Conservation (phyloP, 208 protist genomes). For the Trypanosoma caninum region DNA sequence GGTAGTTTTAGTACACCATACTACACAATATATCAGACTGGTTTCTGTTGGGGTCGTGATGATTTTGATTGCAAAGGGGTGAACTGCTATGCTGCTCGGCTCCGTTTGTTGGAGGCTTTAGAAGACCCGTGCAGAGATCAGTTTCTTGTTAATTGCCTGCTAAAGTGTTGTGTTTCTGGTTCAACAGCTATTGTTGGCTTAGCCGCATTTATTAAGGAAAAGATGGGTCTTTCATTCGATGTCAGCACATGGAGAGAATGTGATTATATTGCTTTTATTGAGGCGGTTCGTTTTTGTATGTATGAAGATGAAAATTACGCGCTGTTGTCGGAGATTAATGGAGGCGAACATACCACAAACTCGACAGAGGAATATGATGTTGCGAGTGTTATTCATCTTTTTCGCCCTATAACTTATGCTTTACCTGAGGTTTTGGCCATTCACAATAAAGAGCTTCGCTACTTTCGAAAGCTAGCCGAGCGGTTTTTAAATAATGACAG, state of each 20-base stretch:
- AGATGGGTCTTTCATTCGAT: constrained; percentile 2
- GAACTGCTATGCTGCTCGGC: background rate
- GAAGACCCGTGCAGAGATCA: background rate
- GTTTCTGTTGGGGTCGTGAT: constrained; percentile 1
- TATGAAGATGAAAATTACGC: background rate
- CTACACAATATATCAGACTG: constrained; percentile 10
- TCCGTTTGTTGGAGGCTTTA: constrained; percentile 1
- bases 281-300: constrained; percentile 1
- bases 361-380: background rate
- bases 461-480: constrained; percentile 9
- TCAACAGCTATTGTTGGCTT: constrained; percentile 3
- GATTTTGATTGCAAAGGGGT: background rate
- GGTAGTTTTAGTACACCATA: constrained; percentile 14
- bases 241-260: constrained; percentile 1
- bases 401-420: constrained; percentile 6
- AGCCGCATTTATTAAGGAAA: background rate
- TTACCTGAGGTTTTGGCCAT: constrained; percentile 8
- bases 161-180: constrained; percentile 4
- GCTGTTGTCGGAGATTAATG: background rate
- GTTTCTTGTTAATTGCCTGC: background rate
- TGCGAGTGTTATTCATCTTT: background rate
- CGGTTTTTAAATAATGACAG: background rate
- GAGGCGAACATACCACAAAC: background rate
- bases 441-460: constrained; percentile 12
- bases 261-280: constrained; percentile 9